Conservation (phyloP, 495 filamentous ascomycete genomes). For the Thermothielavioides terrestris region DNA sequence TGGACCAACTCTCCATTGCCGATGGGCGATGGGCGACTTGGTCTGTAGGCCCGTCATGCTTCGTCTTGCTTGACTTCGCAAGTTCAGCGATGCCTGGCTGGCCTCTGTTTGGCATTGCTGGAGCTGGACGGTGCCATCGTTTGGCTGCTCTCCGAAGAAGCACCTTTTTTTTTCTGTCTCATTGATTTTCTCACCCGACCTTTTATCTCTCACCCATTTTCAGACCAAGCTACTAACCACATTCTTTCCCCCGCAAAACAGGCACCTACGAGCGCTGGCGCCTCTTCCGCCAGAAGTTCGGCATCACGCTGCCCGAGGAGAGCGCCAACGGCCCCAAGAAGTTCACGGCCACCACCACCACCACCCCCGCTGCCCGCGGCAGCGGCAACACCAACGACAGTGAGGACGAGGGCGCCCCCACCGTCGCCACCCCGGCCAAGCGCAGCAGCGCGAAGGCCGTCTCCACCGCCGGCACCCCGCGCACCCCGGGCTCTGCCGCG, state of each 20-base stretch:
- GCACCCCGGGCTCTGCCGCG: background rate
- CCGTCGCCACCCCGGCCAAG: background rate
- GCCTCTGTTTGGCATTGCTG: no score
- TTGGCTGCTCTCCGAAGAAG: no score
- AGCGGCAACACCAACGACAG: background rate
- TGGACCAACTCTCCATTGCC: no score
- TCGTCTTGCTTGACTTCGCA: no score
- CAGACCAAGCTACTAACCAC: background rate
- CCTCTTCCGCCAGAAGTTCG: conserved; percentile 2
- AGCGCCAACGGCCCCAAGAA: background rate
- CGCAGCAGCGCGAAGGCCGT: background rate
- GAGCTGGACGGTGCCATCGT: no score
- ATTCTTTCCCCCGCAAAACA: background rate
- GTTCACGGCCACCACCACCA: background rate
- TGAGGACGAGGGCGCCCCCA: background rate
- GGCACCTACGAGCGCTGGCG: conserved; percentile 10
- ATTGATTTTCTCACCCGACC: no score
- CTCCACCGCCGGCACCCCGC: background rate
- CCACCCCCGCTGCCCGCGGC: background rate
- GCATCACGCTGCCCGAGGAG: background rate
- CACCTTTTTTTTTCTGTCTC: no score
- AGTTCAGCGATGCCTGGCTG: no score
- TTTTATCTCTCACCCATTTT: background rate
- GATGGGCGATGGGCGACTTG: no score
- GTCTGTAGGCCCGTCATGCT: no score